phyloP scores from a whole-genome alignment of 345 rosid species.

The Arabidopsis suecica region DNA sequence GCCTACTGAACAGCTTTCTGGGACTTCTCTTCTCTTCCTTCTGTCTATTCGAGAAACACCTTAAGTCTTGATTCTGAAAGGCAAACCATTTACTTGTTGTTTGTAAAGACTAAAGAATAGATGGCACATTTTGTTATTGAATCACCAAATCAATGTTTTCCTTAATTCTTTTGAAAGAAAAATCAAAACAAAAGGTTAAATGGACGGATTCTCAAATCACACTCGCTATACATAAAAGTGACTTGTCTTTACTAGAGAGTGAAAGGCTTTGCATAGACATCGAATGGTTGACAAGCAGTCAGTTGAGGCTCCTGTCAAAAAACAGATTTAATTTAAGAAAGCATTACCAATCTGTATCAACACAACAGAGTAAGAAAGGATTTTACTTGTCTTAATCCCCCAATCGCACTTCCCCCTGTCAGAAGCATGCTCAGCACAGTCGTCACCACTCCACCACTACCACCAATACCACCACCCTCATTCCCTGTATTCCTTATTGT shows the following conservation, averaged over 20 bases:
- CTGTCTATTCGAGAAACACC: constrained; percentile 28
- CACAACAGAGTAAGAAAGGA: background rate
- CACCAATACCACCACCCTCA: constrained; percentile 48
- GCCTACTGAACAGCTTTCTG: constrained; percentile 35
- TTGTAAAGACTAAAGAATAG: constrained; percentile 12
- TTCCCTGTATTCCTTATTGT: constrained; percentile 62
- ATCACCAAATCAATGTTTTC: constrained; percentile 23
- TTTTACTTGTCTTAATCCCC: constrained; percentile 73
- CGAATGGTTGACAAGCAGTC: constrained; percentile 74
- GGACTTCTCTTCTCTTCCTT: constrained; percentile 18
- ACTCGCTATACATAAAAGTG: constrained; percentile 34
- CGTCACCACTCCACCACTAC: constrained; percentile 61
- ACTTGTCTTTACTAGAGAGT: constrained; percentile 50
- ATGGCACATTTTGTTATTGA: constrained; percentile 18
- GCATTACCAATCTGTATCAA: constrained; percentile 18
- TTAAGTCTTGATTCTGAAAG: constrained; percentile 7
- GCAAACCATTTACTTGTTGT: constrained; percentile 1
- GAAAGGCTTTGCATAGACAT: constrained; percentile 75
- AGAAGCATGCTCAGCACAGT: constrained; percentile 76
- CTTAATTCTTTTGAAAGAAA: constrained; percentile 1
- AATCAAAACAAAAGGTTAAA: background rate
- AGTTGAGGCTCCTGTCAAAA: constrained; percentile 77
- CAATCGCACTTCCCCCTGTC: constrained; percentile 63
- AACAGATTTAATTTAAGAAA: background rate
- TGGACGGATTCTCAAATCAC: constrained; percentile 19